These are phyloP conservation scores for Pulveroboletus sp. DNA, from an alignment of 768 basidiomycete species.

Conservation along the genomic window DNA sequence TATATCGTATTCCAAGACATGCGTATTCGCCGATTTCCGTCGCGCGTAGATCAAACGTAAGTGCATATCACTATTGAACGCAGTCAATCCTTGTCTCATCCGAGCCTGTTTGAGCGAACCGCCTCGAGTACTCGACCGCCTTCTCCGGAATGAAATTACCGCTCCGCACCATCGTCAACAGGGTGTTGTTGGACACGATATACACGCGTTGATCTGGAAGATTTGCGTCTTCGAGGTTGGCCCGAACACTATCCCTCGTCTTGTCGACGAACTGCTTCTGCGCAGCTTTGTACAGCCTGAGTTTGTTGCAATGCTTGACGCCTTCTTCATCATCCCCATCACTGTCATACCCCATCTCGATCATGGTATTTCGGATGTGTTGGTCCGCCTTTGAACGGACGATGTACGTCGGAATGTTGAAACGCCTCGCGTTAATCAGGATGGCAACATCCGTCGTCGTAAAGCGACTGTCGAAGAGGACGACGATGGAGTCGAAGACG, in stretches of 20 bases:
- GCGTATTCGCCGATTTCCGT: too few relatives aligned
- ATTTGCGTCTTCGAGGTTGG: conserved; percentile 14
- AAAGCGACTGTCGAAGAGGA: too few relatives aligned
- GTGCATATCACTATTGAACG: too few relatives aligned
- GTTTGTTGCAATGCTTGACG: neutral
- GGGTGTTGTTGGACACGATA: conserved; percentile 18
- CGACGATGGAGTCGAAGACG: too few relatives aligned
- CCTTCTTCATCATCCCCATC: conserved; percentile 14
- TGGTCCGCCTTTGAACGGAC: conserved; percentile 24
- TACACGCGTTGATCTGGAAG: conserved; percentile 22
- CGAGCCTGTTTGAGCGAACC: too few relatives aligned
- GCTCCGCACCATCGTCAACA: conserved; percentile 10
- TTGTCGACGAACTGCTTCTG: conserved; percentile 18
- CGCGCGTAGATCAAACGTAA: too few relatives aligned
- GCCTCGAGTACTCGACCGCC: conserved; percentile 3
- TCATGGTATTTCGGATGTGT: conserved; percentile 24
- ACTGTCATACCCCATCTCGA: conserved; percentile 18
- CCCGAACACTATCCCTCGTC: neutral
- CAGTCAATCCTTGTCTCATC: too few relatives aligned
- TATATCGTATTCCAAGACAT: too few relatives aligned
- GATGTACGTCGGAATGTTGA: too few relatives aligned
- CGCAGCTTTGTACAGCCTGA: conserved; percentile 11
- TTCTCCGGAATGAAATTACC: conserved; percentile 3
- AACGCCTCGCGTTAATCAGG: too few relatives aligned
- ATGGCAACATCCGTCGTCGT: too few relatives aligned